phyloP scores from a whole-genome alignment of 495 filamentous ascomycete genomes.

The Corynascus novoguineensis region DNA sequence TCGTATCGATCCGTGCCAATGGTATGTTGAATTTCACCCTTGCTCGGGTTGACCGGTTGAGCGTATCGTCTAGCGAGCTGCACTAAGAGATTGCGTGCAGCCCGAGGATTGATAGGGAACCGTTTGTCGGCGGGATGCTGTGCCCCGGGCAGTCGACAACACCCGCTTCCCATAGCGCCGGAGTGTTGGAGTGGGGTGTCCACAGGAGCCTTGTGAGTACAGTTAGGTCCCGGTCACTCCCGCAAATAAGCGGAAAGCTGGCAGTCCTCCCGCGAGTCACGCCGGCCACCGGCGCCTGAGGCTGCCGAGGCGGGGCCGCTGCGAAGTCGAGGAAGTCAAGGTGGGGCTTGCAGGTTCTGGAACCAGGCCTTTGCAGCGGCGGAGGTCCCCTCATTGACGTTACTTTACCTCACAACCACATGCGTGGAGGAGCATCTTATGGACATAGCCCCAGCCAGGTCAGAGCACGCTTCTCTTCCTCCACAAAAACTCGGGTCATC shows the following conservation, averaged over 20 bases:
- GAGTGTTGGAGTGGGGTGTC: neutral
- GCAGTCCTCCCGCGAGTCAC: neutral
- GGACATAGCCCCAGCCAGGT: neutral
- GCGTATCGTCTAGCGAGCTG: neutral
- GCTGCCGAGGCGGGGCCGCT: neutral
- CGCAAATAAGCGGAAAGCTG: neutral
- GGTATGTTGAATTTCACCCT: neutral
- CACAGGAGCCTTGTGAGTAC: neutral
- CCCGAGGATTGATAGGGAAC: neutral
- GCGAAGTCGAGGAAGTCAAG: neutral
- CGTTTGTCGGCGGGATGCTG: conserved; percentile 17
- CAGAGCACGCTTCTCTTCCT: neutral
- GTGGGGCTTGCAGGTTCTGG: conserved; percentile 12
- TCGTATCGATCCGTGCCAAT: neutral
- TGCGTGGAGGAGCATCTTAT: neutral
- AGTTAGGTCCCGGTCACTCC: no score
- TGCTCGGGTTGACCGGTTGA: conserved; percentile 4
- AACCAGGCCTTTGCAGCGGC: neutral
- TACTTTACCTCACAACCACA: conserved; percentile 10
- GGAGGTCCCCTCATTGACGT: conserved; percentile 3
- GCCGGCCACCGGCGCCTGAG: neutral
- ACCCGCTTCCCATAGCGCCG: conserved; percentile 10
- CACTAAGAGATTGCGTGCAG: conserved; percentile 16
- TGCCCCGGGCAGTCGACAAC: conserved; percentile 15
- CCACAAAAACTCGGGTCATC: neutral